Evolutionary conservation across 139 green algal genomes (phyloP), one percentile per base, ranked within the genome.

Genomic region (Zygnema circumcarinatum): DNA sequence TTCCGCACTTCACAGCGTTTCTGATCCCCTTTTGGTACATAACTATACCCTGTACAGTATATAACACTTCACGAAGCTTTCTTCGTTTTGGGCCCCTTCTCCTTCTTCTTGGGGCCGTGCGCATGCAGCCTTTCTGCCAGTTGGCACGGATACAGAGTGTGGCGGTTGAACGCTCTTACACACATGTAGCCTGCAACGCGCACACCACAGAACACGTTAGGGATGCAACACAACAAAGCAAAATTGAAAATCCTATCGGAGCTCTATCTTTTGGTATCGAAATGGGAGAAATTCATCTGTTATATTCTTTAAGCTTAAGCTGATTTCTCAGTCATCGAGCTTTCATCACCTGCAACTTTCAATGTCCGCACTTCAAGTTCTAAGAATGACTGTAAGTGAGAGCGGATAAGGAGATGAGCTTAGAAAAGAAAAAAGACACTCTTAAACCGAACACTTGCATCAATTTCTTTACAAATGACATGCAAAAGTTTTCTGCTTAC

Each of bases 111-210:
- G n/a, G n/a, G n/a, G n/a, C n/a, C n/a, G n/a, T n/a, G n/a, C n/a
- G 54, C 54, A 72, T 84, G 78, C 2, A 84, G 78, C 11, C 40
- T 31, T 0, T 32, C 32, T 1, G 31, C 41, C 3, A 84, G 78
- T n/a, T 31, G 39, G 52, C 36, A 21, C 29, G 80, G 80, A 81
- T 67, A 31, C 47, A 40, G 29, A 38, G 41, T 42, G 1, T 31
- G 32, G 25, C 53, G 54, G 53, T 86, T 40, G 32, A 86, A 86
- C 0, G 35, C 54, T 81, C 80, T 79, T 0, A 86, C 54, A 69
- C 80, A 86, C 22, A 79, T 69, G 69, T 86, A 86, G 22, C 80
- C 80, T 86, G 80, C 32, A 74, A 25, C 32, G 21, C 35, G 33
- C 33, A 3, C 20, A 22, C 21, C 39, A 32, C 0, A 72, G 54